Evolutionary conservation across 2,329 filamentous ascomycete species (phyloP), one percentile per base, ranked within the genome.

Genomic region (Periconia sp.): DNA sequence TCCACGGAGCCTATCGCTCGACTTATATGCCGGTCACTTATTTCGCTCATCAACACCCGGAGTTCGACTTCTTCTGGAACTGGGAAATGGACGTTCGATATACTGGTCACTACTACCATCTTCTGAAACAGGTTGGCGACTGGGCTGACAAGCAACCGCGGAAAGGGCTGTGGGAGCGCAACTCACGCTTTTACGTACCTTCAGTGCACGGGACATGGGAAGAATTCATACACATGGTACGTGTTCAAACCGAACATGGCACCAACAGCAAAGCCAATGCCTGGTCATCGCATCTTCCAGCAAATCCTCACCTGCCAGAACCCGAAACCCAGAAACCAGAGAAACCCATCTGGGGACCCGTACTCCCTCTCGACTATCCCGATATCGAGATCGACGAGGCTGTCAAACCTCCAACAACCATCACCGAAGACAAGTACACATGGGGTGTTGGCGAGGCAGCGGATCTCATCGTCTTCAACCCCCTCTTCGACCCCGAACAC

Each of bases 81-180:
- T 95, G 92, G 90, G 92, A 96, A 73, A 93, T 96, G 87, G 92
- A 96, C 66, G 85, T 92, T 43, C 87, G 91, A 30, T 96, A 95
- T 72, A 94, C 89, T 0, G 91, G 92, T 35, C 91, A 96, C 74
- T 93, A 90, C 77, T 92, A 92, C 73, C 88, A 92, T 66, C 81
- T 93, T 14, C 87, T 93, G 58, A 80, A 88, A 57, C 82, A 85
- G 42, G 79, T 91, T 13, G 81, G 81, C 14, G 76, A 80, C 44
- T 93, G 89, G 85, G 84, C 86, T 1, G 81, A 81, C 52, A 72
- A 83, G 46, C 89, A 93, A 68, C 84, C 86, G 1, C 83, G 89
- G 27, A 82, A 85, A 55, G 84, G 85, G n/a, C 78, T 91, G 10
- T 93, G 90, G 90, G 90, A 93, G 70, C 84, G 89, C 45, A 87